phyloP scores from a whole-genome alignment of 805 yeast species.

The Saturnispora zaruensis region DNA sequence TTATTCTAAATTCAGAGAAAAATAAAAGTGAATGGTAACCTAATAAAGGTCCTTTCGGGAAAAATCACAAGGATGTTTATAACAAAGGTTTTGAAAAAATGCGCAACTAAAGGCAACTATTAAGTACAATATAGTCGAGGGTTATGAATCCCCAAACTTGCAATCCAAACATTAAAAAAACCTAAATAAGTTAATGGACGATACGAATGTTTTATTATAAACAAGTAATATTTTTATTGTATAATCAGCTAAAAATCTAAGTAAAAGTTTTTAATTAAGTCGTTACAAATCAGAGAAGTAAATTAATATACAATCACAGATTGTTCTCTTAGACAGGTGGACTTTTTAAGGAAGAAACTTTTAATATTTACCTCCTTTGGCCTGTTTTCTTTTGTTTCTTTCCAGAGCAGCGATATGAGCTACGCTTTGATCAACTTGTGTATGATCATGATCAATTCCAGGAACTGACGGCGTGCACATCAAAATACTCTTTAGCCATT shows the following conservation, averaged over 20 bases:
- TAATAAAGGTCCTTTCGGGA: too few species aligned
- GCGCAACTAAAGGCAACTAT: too few species aligned
- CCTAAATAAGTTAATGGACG: background rate
- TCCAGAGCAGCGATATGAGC: constrained; percentile 94
- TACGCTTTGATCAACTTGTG: constrained; percentile 84
- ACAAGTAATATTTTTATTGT: background rate
- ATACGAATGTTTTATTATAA: background rate
- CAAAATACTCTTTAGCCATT: constrained; percentile 54
- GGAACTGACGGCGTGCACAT: constrained; percentile 53
- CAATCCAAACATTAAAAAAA: background rate
- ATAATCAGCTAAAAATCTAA: background rate
- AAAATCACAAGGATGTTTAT: too few species aligned
- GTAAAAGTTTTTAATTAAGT: background rate
- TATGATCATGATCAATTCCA: constrained; percentile 66
- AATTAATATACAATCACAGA: background rate
- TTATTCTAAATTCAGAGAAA: too few species aligned
- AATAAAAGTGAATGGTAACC: too few species aligned
- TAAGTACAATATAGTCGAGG: too few species aligned
- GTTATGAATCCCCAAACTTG: too few species aligned
- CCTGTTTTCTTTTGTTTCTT: constrained; percentile 49
- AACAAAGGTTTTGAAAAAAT: too few species aligned
- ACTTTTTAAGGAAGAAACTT: background rate
- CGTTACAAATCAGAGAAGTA: background rate
- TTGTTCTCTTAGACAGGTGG: background rate
- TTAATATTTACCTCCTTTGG: background rate